phyloP scores from a whole-genome alignment of 768 basidiomycete species.

The Auricularia sp. region DNA sequence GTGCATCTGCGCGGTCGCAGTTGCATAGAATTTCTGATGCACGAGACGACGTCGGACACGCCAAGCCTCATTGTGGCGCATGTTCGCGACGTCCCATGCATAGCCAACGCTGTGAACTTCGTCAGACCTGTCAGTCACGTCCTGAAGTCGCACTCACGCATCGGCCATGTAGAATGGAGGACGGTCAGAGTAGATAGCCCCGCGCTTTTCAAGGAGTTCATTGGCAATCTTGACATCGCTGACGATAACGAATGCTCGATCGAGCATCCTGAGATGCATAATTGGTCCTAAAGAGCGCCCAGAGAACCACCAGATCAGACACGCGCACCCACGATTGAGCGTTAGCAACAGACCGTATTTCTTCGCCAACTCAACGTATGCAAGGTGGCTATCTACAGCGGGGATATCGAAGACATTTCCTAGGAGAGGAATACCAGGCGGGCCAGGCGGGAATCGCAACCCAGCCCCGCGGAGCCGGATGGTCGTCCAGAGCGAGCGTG shows the following conservation, averaged over 20 bases:
- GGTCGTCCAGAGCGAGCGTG: too few relatives aligned
- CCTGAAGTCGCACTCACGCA: not conserved
- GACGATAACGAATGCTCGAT: slow-evolving; percentile 7
- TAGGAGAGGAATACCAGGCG: slow-evolving; percentile 34
- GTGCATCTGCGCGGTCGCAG: too few relatives aligned
- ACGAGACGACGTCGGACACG: too few relatives aligned
- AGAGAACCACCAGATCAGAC: too few relatives aligned
- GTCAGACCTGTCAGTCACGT: not conserved
- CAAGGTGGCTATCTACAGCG: slow-evolving; percentile 27
- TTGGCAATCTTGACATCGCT: slow-evolving; percentile 2
- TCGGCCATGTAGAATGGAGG: slow-evolving; percentile 6
- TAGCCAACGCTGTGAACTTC: not conserved
- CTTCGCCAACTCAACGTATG: slow-evolving; percentile 32
- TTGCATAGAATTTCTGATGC: too few relatives aligned
- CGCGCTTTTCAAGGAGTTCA: slow-evolving; percentile 11
- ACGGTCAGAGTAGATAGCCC: slow-evolving; percentile 8
- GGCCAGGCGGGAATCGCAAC: slow-evolving; percentile 28
- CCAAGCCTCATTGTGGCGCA: too few relatives aligned
- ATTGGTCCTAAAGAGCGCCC: slow-evolving; percentile 3
- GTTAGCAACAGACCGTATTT: slow-evolving; percentile 28
- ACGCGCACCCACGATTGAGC: too few relatives aligned
- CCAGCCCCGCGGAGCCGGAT: too few relatives aligned
- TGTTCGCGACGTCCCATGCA: too few relatives aligned
- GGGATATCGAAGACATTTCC: slow-evolving; percentile 42
- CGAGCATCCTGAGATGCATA: slow-evolving; percentile 7